phyloP scores from a whole-genome alignment of 2,329 filamentous ascomycete species.

The Ophiocordyceps australis region DNA sequence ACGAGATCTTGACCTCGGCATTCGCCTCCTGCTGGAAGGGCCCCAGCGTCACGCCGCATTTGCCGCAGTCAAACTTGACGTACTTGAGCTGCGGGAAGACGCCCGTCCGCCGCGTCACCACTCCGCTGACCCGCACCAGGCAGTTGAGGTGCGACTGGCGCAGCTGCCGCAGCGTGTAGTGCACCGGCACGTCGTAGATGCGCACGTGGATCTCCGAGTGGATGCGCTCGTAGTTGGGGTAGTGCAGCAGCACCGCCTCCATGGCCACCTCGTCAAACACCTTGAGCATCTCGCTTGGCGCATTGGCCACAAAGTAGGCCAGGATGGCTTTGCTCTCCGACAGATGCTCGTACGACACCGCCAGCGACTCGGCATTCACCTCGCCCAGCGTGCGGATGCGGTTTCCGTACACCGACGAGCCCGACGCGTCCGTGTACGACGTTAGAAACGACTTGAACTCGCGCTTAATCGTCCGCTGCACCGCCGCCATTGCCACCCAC shows the following conservation, averaged over 20 bases:
- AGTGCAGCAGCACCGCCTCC: constrained; percentile 89
- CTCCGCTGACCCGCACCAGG: constrained; percentile 81
- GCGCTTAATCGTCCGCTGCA: constrained; percentile 82
- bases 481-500: constrained; percentile 80
- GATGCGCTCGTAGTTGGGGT: constrained; percentile 93
- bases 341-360: constrained; percentile 90
- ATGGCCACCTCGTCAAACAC: constrained; percentile 95
- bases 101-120: constrained; percentile 83
- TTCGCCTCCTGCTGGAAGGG: constrained; percentile 97
- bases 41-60: constrained; percentile 80
- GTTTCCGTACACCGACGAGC: constrained; percentile 84
- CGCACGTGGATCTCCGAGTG: constrained; percentile 96
- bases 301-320: constrained; percentile 91
- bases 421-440: constrained; percentile 80
- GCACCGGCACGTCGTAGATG: constrained; percentile 84
- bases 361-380: constrained; percentile 86
- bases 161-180: constrained; percentile 87
- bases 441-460: constrained; percentile 97
- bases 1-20: constrained; percentile 88
- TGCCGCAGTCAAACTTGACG: constrained; percentile 92
- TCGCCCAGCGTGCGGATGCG: constrained; percentile 92
- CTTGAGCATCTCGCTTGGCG: constrained; percentile 85
- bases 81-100: constrained; percentile 98
- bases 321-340: constrained; percentile 81
- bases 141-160: constrained; percentile 94